Base-by-base conservation (phyloP, 2,329 filamentous ascomycete species). In the Stagonosporopsis rhizophila region DNA sequence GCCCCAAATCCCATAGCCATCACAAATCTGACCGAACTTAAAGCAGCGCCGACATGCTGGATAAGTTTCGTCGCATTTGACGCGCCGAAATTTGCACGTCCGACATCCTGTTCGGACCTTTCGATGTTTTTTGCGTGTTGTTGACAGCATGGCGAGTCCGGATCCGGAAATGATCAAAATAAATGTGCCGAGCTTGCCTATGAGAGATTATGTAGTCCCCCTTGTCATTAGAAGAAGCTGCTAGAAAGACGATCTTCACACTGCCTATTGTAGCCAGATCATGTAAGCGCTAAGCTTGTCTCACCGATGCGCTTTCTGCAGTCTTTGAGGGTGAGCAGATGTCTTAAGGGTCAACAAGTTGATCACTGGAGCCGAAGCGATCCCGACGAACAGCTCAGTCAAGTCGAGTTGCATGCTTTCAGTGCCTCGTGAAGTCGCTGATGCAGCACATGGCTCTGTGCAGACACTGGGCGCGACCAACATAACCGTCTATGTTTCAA, bases 1-100 rank as follows among this genome's bases (percentile, higher is more conserved):
- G 22, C 76, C 75, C 75, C 75, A 77, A 37, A 80, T 68, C 58
- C 75, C 82, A 57, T 80, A 80, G 14, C 79, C 78, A 46, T 80
- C 76, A 53, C 76, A 78, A 40, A 69, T 67, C 4, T 75, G 70
- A 8, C 74, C 74, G 2, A 76, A 76, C 6, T 61, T 71, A 6
- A 61, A 56, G 55, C 77, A 79, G 19, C 72, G 72, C 20, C 66
- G 56, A 55, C 77, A 79, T 20, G 69, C 70, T 11, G 77, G 77
- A 22, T 68, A 67, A 5, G 59, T 60, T 58, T 80, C 77, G 44
- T 80, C 78, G 41, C 70, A 73, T 45, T 73, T 74, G 19, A 73
- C 63, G 38, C 65, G 66, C 14, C 69, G 67, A 15, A 58, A 63
- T 65, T 68, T 71, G 61, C 68, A 69, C 6, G 68, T 69, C 17